Base-by-base conservation (phyloP, 805 yeast genomes). In the Dipodascus albidus region DNA sequence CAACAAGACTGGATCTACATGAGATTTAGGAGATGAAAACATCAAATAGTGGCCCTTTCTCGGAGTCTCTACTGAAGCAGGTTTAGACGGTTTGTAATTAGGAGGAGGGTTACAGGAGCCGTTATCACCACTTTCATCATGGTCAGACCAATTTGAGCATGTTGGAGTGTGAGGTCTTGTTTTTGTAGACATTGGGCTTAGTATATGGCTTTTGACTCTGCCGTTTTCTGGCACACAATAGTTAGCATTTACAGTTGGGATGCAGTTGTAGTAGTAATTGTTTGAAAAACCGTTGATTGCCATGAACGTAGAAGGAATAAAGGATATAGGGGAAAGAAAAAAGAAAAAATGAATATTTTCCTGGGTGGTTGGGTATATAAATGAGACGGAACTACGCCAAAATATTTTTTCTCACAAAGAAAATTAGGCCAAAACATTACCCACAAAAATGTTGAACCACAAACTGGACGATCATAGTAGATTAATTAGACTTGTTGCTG, bases 1-100 rank as follows among this genome's bases (percentile, higher is more conserved):
- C 22, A 55, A 42, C 24, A 55, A 24, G 33, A 52, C 35, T 14
- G 57, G 57, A 41, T 55, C 50, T 33, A 55, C 57, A 50, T 55
- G 57, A 24, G 53, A 51, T 14, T 23, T 52, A 31, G 14, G 56
- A 48, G 53, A 44, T 51, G 50, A 22, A 14, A 48, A 22, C 23
- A 38, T 8, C 21, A 44, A 19, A 3, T 19, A 14, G 15, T 4
- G 44, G 3, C 20, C 6, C n/a, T 38, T 38, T 6, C 44, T 38
- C 8, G 44, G 44, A 14, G 44, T 38, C 44, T 38, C 44, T 11
- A 27, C 9, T 6, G 33, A 27, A 11, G 33, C 33, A 6, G 33
- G 6, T 27, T 27, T 27, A 6, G 33, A 11, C 11, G 33, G 33
- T 6, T 11, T 27, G 33, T n/a, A n/a, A n/a, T n/a, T n/a, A n/a